Evolutionary conservation across 768 basidiomycete species (phyloP).

Genomic region (Suillus variegatus): DNA sequence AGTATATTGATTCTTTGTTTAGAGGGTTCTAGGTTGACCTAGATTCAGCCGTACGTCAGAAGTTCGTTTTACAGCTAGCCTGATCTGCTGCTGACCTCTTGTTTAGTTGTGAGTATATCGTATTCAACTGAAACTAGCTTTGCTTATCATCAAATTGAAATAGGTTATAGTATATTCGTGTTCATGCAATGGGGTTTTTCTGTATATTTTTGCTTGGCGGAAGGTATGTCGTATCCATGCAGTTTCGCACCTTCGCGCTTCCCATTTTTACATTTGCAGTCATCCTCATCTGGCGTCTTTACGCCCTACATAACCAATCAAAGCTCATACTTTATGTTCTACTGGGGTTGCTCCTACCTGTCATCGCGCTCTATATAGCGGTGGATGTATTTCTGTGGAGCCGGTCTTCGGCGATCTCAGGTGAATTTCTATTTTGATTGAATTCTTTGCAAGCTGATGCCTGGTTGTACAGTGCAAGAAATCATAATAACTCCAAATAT

Average conservation of each 20-base stretch:
- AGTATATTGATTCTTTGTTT: not conserved
- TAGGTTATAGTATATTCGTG: not conserved
- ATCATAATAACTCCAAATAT: not conserved
- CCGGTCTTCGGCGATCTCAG: not conserved
- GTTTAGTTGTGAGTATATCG: not conserved
- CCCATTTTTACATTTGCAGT: not conserved
- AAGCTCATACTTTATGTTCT: not conserved
- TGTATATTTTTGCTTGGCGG: not conserved
- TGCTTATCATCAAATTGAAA: not conserved
- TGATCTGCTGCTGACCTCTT: not conserved
- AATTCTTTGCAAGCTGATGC: not conserved
- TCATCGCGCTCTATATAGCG: not conserved
- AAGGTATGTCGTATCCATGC: not conserved
- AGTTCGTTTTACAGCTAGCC: not conserved
- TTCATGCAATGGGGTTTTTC: not conserved
- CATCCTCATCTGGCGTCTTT: conserved; percentile 3
- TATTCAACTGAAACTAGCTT: not conserved
- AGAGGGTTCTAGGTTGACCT: not conserved
- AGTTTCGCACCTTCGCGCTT: not conserved
- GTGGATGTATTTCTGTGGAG: not conserved
- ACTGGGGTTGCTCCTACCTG: not conserved
- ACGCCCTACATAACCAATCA: not conserved
- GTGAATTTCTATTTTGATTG: not conserved
- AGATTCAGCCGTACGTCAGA: not conserved
- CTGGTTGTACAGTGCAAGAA: not conserved